Conservation (phyloP, 2,329 filamentous ascomycete species). For the Zopfia rhizophila region DNA sequence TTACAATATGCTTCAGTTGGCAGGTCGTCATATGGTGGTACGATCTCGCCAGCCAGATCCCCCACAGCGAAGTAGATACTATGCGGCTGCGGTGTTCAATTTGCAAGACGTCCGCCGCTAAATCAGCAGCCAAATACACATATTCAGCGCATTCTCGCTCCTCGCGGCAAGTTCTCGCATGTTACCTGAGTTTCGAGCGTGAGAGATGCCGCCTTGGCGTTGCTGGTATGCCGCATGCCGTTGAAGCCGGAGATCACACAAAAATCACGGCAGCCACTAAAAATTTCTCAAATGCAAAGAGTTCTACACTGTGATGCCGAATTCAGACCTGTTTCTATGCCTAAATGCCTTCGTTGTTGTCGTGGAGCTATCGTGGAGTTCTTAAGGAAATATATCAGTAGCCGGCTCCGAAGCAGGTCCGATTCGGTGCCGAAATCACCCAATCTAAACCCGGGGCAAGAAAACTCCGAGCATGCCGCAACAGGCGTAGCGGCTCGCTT, state of each 20-base stretch:
- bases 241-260: neutral
- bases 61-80: too few species aligned
- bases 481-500: too few species aligned
- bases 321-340: too few species aligned
- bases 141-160: neutral
- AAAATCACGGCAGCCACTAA: neutral
- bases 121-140: conserved; percentile 1
- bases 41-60: conserved; percentile 21
- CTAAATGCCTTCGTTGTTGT: neutral
- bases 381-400: too few species aligned
- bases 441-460: conserved; percentile 18
- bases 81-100: conserved; percentile 41
- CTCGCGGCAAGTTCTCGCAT: too few species aligned
- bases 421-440: conserved; percentile 18
- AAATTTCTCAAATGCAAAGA: neutral
- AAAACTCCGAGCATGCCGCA: too few species aligned
- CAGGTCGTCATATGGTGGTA: conserved; percentile 23
- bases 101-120: conserved; percentile 34
- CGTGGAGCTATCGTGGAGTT: neutral
- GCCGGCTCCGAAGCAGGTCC: conserved; percentile 5
- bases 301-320: too few species aligned
- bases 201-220: conserved; percentile 19
- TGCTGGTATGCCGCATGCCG: conserved; percentile 12
- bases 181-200: conserved; percentile 4
- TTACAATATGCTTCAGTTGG: conserved; percentile 11